Base-by-base conservation (phyloP, 2,329 filamentous ascomycete species). In the Fusarium multiceps region DNA sequence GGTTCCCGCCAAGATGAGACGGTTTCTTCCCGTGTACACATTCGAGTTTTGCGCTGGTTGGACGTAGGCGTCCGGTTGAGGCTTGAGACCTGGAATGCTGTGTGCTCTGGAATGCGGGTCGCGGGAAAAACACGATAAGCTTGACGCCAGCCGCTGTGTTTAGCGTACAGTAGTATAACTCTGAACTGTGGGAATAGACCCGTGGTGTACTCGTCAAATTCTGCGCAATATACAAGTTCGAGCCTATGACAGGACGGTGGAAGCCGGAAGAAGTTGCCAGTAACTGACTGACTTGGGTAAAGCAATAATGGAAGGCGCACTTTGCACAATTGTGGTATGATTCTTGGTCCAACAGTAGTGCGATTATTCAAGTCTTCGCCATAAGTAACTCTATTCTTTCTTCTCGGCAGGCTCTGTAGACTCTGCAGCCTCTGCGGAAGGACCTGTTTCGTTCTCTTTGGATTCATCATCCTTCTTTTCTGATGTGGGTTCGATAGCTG, bases 341-440 rank as follows among this genome's bases (percentile, higher is more conserved):
- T 41, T 59, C 66, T 68, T 40, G 40, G 28, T 50, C 49, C 54
- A 69, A 49, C 56, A 42, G 28, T 47, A 61, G 47, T 21, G 23
- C 55, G 47, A 45, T 49, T 32, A 23, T 65, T 53, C 47, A 42
- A 55, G 28, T 37, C 20, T 10, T 56, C 34, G 13, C 55, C 50
- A 40, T 32, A 51, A 50, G 40, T 71, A 65, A 51, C 45, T 74
- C 62, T 71, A 57, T 40, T 70, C 68, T 23, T 72, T 72, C 11
- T 72, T 71, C 48, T 68, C 65, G 37, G 50, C 21, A n/a, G 67
- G 34, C 40, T 73, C 65, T 40, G 51, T 40, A 21, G 69, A 37
- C 42, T 74, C 63, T 40, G 54, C 37, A n/a, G 69, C 37, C 40
- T 74, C 67, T 42, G 59, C 53, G 55, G 58, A 21, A 41, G 59